Percentiles rank a stretch among this genome's conserved stretches.
Conservation (phyloP, 2,329 filamentous ascomycete genomes). For the Alternaria atra region DNA sequence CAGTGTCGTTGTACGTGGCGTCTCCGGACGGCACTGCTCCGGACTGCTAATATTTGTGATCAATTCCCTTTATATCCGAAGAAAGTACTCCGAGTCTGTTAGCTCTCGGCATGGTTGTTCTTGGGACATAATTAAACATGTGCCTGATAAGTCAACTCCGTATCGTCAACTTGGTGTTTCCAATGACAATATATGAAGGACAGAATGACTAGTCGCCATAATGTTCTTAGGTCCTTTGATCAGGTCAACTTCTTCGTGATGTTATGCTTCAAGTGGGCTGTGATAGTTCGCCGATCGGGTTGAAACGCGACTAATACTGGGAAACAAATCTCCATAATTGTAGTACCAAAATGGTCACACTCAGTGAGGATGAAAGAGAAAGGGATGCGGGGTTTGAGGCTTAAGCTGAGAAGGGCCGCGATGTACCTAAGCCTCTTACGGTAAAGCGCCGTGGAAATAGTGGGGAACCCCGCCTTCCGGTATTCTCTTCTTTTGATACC, state of each 20-base stretch:
- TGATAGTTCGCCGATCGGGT: background rate
- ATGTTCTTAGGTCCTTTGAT: background rate
- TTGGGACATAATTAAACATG: background rate
- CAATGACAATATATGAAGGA: background rate
- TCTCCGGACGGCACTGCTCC: background rate
- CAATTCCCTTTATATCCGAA: background rate
- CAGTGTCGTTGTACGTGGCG: background rate
- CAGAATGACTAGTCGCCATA: background rate
- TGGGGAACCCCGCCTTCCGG: constrained; percentile 2
- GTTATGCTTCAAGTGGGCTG: background rate
- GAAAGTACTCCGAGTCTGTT: background rate
- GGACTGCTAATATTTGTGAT: background rate
- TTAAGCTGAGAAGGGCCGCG: background rate
- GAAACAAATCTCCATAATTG: background rate
- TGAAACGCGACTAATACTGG: background rate
- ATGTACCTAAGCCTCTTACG: background rate
- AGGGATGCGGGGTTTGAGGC: background rate
- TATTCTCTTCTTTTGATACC: background rate
- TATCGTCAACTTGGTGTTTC: background rate
- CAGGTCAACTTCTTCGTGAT: background rate
- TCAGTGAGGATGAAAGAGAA: background rate
- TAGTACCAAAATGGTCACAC: background rate
- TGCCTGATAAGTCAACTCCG: background rate
- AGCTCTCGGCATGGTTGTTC: background rate
- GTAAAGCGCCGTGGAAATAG: background rate